phyloP scores from a whole-genome alignment of 257 asterid genomes.

The Nemophila menziesii region DNA sequence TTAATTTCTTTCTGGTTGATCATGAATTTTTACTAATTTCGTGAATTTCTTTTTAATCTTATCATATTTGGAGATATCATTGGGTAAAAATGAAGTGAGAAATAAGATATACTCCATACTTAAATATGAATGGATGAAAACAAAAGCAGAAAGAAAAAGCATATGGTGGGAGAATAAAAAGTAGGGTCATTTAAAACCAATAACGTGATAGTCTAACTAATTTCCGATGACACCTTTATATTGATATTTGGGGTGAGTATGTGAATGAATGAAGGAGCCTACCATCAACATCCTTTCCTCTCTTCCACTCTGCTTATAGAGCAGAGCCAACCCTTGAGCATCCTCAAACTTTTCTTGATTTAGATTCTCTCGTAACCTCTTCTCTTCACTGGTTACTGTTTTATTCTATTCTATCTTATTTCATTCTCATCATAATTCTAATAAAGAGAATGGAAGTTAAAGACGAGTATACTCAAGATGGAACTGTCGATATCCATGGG shows the following conservation, averaged over 20 bases:
- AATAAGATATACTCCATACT: no score
- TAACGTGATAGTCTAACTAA: background rate
- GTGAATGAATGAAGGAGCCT: background rate
- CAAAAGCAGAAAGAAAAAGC: no score
- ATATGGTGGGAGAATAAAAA: no score
- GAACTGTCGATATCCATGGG: slow-evolving; percentile 73
- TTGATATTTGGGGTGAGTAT: background rate
- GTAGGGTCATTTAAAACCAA: background rate
- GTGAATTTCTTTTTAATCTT: no score
- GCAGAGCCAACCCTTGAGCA: background rate
- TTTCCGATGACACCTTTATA: background rate
- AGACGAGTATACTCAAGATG: slow-evolving; percentile 54
- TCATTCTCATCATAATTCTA: no score
- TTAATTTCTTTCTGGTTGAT: no score
- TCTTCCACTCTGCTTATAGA: background rate
- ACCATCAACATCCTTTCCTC: background rate
- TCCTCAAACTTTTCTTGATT: background rate
- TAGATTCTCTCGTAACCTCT: background rate
- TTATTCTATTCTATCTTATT: background rate
- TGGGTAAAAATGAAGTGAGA: no score
- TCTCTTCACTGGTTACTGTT: background rate
- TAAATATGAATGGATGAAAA: no score
- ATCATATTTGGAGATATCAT: no score
- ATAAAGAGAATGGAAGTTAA: slow-evolving; percentile 55
- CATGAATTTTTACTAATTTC: no score